Base-by-base conservation (phyloP, 1,284 basidiomycete genomes). In the Wolfiporia cocos region DNA sequence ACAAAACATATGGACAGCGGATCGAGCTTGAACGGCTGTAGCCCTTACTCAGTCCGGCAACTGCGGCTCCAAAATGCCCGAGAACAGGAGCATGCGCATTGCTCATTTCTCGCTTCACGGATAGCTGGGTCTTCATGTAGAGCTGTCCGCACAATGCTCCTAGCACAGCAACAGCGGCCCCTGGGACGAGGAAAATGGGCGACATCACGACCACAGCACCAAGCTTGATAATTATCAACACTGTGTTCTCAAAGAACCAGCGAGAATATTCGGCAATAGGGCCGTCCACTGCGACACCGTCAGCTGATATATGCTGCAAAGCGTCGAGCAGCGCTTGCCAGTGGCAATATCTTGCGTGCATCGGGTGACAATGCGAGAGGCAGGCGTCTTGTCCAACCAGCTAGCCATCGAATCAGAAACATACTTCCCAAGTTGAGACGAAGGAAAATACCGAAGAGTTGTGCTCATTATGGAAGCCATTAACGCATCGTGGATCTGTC, bases 31-130 rank as follows among this genome's bases (percentile, higher is more conserved):
- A 24, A 21, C 6, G 2, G 7, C 7, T 6, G 3, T 1, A 39
- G 15, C 2, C 39, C 72, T 46, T 49, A 81, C 77, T 66, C 28
- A 89, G 65, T 19, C 86, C 85, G 18, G 73, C 61, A 34, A 86
- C 73, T 0, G 81, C 76, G 22, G 81, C 78, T 12, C 81, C 78
- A 51, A 90, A 84, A 53, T 84, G 80, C 34, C 76, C 78, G 43
- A 85, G 69, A 5, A 88, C 73, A 0, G 84, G 84, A 3, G 78
- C 69, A 47, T 71, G 74, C 6, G 79, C 74, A 58, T 84, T 85
- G 30, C 74, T 78, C 79, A 80, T 80, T 55, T 85, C 78, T n/a
- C 81, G 71, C 55, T 89, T 90, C 35, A 88, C 81, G 11, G 80
- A 76, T 20, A 89, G 66, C 57, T 90, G 86, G 14, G 80, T 78